These are phyloP conservation scores for Alternaria sp. DNA, from an alignment of 2,329 filamentous ascomycete genomes.

Conservation along the genomic window DNA sequence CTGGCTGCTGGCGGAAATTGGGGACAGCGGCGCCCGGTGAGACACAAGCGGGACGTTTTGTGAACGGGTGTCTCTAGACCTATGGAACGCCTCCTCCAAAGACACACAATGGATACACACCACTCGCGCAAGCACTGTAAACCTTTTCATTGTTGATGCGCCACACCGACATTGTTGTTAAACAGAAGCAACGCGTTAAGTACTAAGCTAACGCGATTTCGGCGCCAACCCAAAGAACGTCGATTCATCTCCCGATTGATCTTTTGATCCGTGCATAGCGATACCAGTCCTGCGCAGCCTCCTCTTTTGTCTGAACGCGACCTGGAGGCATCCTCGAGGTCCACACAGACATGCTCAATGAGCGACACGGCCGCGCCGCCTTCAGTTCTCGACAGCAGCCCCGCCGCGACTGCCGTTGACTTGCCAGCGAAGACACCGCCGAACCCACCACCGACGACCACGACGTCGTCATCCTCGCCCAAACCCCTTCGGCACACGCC, in stretches of 20 bases:
- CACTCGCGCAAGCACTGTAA: neutral
- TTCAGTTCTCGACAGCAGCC: conserved; percentile 25
- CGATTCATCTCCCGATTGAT: conserved; percentile 16
- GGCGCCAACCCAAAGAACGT: conserved; percentile 9
- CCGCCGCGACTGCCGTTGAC: conserved; percentile 26
- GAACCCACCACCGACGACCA: conserved; percentile 9
- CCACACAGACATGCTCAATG: conserved; percentile 33
- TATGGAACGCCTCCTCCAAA: conserved; percentile 2
- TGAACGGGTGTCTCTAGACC: conserved; percentile 1
- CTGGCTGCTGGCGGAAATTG: conserved; percentile 18
- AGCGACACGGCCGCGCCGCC: conserved; percentile 27
- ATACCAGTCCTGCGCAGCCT: conserved; percentile 21
- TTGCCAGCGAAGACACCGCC: conserved; percentile 29
- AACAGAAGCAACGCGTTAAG: conserved; percentile 13
- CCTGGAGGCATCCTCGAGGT: conserved; percentile 24
- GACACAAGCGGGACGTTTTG: conserved; percentile 12
- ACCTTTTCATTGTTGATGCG: neutral
- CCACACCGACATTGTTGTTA: conserved; percentile 3
- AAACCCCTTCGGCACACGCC: conserved; percentile 18
- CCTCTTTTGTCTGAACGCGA: conserved; percentile 18
- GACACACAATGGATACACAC: neutral
- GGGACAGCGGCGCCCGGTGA: conserved; percentile 12
- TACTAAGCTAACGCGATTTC: conserved; percentile 7
- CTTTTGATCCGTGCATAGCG: conserved; percentile 21
- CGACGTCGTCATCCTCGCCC: conserved; percentile 17